phyloP scores from a whole-genome alignment of 2,329 filamentous ascomycete genomes.

The Aureobasidium sp. region DNA sequence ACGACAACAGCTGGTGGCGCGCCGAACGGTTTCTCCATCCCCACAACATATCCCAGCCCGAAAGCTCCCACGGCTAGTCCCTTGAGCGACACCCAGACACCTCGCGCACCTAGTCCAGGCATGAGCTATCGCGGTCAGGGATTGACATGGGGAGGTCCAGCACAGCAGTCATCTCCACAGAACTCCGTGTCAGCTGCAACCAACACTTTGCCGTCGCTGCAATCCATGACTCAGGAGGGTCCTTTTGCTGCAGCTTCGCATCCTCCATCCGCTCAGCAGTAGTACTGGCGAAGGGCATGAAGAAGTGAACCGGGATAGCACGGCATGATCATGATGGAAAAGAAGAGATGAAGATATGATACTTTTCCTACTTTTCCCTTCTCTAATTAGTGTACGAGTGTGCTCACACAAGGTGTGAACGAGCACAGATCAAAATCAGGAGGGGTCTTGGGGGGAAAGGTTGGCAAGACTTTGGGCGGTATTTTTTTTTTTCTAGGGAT shows the following conservation, averaged over 20 bases:
- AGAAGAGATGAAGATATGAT: background rate
- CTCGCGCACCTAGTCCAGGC: constrained; percentile 4
- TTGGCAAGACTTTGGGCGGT: no score
- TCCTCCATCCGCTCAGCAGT: background rate
- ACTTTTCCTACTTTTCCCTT: background rate
- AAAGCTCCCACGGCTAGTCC: constrained; percentile 29
- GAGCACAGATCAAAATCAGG: no score
- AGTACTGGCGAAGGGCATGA: background rate
- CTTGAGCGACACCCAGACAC: constrained; percentile 19
- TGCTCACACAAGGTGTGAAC: background rate
- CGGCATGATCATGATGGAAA: background rate
- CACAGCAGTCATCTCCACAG: background rate
- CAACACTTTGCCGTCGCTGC: constrained; percentile 3
- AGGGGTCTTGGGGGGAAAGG: no score
- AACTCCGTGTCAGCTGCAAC: background rate
- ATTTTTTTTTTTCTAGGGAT: no score
- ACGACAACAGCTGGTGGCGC: constrained; percentile 8
- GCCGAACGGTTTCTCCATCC: background rate
- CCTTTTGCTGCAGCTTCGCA: constrained; percentile 1
- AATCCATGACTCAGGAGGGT: constrained; percentile 4
- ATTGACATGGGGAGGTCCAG: background rate
- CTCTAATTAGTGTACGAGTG: background rate
- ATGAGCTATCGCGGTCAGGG: background rate
- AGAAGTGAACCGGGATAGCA: background rate
- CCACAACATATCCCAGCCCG: constrained; percentile 22